These are phyloP conservation scores for Mycena rebaudengoi DNA, from an alignment of 768 basidiomycete genomes.

Conservation along the genomic window DNA sequence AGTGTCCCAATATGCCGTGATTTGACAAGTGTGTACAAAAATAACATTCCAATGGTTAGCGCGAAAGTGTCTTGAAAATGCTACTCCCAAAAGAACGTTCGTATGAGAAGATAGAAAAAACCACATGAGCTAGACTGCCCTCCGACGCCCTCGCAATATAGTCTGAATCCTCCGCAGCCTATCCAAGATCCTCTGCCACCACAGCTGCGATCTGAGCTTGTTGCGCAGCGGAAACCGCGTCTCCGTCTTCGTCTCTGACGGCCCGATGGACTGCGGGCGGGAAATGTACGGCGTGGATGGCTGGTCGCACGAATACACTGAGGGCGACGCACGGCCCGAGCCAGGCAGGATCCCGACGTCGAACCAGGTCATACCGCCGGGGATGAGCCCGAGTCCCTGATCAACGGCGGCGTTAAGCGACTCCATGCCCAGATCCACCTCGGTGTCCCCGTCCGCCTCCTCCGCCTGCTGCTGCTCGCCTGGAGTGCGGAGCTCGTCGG, in stretches of 20 bases:
- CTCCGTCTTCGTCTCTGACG: background rate
- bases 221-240: background rate
- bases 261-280: constrained; percentile 3
- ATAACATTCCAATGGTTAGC: no score
- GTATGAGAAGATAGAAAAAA: no score
- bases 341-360: constrained; percentile 46
- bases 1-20: no score
- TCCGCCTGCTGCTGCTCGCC: constrained; percentile 40
- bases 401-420: constrained; percentile 43
- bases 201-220: no score
- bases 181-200: no score
- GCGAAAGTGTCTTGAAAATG: no score
- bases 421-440: constrained; percentile 47
- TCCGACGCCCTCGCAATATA: no score
- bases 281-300: constrained; percentile 8
- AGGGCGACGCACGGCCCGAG: constrained; percentile 12
- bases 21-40: no score
- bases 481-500: constrained; percentile 19
- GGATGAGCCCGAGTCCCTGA: constrained; percentile 44
- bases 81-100: no score
- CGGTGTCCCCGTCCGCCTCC: constrained; percentile 33
- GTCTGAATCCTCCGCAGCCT: no score
- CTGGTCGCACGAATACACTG: constrained; percentile 24
- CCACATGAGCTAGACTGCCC: no score
- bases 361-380: constrained; percentile 50